Percentiles rank a stretch among this genome's conserved stretches.
phyloP scores from a whole-genome alignment of 441 rosid genomes.

The Kokia cookei region DNA sequence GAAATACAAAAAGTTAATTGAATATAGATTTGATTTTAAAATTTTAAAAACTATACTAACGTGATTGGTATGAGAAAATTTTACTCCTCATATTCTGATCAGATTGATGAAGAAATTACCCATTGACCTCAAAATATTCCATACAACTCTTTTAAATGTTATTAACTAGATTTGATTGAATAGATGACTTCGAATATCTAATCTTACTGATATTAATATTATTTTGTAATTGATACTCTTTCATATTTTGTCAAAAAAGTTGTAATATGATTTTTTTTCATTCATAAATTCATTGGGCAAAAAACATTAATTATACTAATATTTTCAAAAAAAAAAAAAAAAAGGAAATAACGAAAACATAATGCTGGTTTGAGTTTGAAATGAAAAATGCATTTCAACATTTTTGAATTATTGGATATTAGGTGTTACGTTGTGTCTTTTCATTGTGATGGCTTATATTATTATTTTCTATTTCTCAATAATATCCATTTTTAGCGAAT shows the following conservation, averaged over 20 bases:
- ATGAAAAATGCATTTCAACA: background rate
- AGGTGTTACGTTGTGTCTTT: conserved; percentile 8
- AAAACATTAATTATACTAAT: background rate
- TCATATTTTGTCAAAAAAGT: too few species aligned
- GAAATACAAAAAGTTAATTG: fast-evolving
- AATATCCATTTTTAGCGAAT: background rate
- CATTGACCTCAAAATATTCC: too few species aligned
- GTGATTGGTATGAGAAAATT: too few species aligned
- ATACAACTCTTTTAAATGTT: too few species aligned
- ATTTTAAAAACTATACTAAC: too few species aligned
- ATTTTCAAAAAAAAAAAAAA: background rate
- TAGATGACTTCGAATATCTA: too few species aligned
- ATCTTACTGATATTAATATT: too few species aligned
- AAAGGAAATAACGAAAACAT: background rate
- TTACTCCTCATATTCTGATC: too few species aligned
- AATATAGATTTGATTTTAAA: too few species aligned
- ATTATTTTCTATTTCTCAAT: background rate
- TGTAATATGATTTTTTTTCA: background rate
- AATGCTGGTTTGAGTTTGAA: background rate
- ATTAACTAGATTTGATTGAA: too few species aligned
- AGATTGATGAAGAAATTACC: too few species aligned
- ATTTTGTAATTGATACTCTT: too few species aligned
- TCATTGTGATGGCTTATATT: background rate
- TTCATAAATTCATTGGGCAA: background rate
- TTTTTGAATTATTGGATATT: background rate